Evolutionary conservation across 2,329 filamentous ascomycete species (phyloP).

Genomic region (Aspergillus piperis): DNA sequence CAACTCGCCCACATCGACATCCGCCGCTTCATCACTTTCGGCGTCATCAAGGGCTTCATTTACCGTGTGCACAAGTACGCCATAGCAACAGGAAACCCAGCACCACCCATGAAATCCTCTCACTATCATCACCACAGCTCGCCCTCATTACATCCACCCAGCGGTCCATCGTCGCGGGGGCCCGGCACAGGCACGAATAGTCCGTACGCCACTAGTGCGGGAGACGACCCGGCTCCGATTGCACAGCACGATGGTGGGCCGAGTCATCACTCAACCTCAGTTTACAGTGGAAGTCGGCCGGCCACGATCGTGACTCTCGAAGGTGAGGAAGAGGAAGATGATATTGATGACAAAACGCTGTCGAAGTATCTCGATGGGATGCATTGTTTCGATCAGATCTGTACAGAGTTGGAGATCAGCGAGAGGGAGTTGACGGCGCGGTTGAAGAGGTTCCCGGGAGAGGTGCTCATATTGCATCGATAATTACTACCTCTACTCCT

Average conservation of each 20-base stretch:
- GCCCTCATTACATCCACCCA: conserved; percentile 14
- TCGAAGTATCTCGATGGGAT: conserved; percentile 49
- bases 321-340: conserved; percentile 35
- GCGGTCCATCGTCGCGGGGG: conserved; percentile 31
- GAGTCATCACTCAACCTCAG: conserved; percentile 21
- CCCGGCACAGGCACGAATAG: conserved; percentile 35
- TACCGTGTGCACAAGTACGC: conserved; percentile 93
- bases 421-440: conserved; percentile 48
- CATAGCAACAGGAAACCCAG: conserved; percentile 50
- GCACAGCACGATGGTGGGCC: conserved; percentile 23
- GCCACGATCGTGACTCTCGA: conserved; percentile 27
- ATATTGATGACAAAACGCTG: conserved; percentile 40
- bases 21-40: conserved; percentile 89
- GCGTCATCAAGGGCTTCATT: conserved; percentile 89
- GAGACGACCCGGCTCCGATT: conserved; percentile 25
- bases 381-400: conserved; percentile 54
- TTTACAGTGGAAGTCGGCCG: conserved; percentile 30
- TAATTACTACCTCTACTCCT: conserved; percentile 27
- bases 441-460: conserved; percentile 46
- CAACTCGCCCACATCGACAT: conserved; percentile 79
- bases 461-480: conserved; percentile 50
- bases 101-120: conserved; percentile 28
- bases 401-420: conserved; percentile 51
- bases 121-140: conserved; percentile 14
- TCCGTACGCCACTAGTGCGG: conserved; percentile 29